Percentiles rank a stretch among this genome's conserved stretches.
phyloP scores from a whole-genome alignment of 352 stramenopile species.

The Globisporangium orthogonon region DNA sequence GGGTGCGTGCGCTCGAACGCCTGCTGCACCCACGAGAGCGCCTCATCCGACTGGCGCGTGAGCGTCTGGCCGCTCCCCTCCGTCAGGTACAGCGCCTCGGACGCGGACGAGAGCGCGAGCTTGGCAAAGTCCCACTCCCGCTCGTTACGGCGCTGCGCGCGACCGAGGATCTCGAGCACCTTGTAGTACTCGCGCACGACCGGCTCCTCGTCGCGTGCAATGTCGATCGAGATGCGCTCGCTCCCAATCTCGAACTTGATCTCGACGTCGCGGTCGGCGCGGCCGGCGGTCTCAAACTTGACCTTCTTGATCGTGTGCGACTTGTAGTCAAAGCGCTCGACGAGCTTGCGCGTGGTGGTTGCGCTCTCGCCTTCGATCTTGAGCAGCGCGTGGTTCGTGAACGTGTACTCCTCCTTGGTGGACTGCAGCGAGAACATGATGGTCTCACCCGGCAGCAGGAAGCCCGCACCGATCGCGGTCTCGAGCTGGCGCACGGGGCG shows the following conservation, averaged over 20 bases:
- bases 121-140: constrained; percentile 25
- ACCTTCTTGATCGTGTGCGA: constrained; percentile 17
- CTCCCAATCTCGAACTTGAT: constrained; percentile 28
- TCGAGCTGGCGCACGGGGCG: constrained; percentile 18
- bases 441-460: constrained; percentile 31
- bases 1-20: constrained; percentile 29
- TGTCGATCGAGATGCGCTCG: constrained; percentile 21
- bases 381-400: constrained; percentile 56
- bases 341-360: constrained; percentile 37
- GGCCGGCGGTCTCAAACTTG: constrained; percentile 36
- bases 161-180: constrained; percentile 28
- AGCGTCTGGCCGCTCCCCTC: constrained; percentile 25
- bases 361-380: constrained; percentile 27
- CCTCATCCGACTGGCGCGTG: constrained; percentile 29
- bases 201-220: constrained; percentile 23
- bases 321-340: constrained; percentile 33
- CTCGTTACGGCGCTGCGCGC: constrained; percentile 28
- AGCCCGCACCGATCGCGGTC: constrained; percentile 25
- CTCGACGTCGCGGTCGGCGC: constrained; percentile 41
- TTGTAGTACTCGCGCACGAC: constrained; percentile 31
- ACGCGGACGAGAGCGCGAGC: constrained; percentile 20
- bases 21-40: constrained; percentile 26
- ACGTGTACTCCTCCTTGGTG: constrained; percentile 50
- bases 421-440: constrained; percentile 55
- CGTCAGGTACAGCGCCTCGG: constrained; percentile 26